Percentiles rank a stretch among this genome's conserved stretches.
These are phyloP conservation scores for Obba rivulosa DNA, from an alignment of 768 basidiomycete genomes.

Conservation along the genomic window DNA sequence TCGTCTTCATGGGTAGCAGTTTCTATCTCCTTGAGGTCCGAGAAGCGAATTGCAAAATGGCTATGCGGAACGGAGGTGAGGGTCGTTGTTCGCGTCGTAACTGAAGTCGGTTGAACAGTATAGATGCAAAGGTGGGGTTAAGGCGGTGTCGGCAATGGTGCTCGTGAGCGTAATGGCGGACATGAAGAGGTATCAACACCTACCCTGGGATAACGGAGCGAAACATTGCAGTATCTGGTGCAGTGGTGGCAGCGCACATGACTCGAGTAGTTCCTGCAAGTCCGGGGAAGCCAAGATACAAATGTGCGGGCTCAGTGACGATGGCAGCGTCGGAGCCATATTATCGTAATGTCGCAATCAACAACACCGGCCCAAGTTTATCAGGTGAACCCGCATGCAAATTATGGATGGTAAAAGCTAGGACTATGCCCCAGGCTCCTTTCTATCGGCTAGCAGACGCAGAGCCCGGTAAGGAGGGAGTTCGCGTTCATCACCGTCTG, in stretches of 20 bases:
- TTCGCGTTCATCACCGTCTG: too few relatives aligned
- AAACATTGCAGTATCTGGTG: constrained; percentile 79
- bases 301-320: constrained; percentile 78
- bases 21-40: constrained; percentile 68
- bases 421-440: too few relatives aligned
- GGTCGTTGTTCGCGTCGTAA: constrained; percentile 73
- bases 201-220: constrained; percentile 78
- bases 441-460: too few relatives aligned
- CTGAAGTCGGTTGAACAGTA: constrained; percentile 32
- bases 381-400: too few relatives aligned
- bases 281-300: constrained; percentile 71
- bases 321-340: constrained; percentile 47
- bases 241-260: constrained; percentile 60
- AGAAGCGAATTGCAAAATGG: constrained; percentile 75
- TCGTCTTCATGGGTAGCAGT: constrained; percentile 73
- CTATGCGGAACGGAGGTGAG: constrained; percentile 65
- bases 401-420: too few relatives aligned
- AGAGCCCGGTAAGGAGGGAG: too few relatives aligned
- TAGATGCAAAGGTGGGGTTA: constrained; percentile 3
- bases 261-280: constrained; percentile 52
- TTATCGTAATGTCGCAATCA: background rate
- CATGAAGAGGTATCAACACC: constrained; percentile 7
- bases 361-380: too few relatives aligned
- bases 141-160: background rate
- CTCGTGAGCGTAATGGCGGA: background rate